phyloP scores from a whole-genome alignment of 2,329 filamentous ascomycete genomes.

The Aspergillus ibericus region DNA sequence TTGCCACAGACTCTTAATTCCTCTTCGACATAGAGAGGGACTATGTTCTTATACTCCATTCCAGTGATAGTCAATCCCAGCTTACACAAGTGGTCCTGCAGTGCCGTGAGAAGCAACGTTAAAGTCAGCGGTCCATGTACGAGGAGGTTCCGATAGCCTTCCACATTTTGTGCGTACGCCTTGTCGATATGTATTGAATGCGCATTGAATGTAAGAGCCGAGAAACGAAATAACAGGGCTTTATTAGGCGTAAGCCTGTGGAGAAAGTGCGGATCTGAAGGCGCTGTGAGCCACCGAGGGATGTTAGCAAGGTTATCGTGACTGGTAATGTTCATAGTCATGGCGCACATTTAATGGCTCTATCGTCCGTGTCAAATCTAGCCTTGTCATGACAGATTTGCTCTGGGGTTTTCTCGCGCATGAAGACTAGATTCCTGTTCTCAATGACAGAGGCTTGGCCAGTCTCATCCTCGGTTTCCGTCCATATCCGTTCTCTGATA shows the following conservation, averaged over 20 bases:
- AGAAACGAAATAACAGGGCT: slow-evolving; percentile 82
- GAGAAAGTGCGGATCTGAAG: slow-evolving; percentile 53
- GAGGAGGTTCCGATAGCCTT: slow-evolving; percentile 72
- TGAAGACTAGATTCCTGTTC: slow-evolving; percentile 63
- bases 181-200: slow-evolving; percentile 86
- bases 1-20: slow-evolving; percentile 68
- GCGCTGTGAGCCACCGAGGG: slow-evolving; percentile 39
- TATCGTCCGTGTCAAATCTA: slow-evolving; percentile 23
- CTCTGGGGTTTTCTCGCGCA: slow-evolving; percentile 52
- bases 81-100: slow-evolving; percentile 56
- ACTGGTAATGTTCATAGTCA: slow-evolving; percentile 10
- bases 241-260: slow-evolving; percentile 66
- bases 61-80: slow-evolving; percentile 46
- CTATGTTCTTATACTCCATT: slow-evolving; percentile 78
- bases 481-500: slow-evolving; percentile 46
- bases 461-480: slow-evolving; percentile 42
- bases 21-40: slow-evolving; percentile 76
- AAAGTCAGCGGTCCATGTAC: slow-evolving; percentile 86
- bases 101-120: slow-evolving; percentile 70
- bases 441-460: slow-evolving; percentile 55
- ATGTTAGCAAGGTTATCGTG: slow-evolving; percentile 19
- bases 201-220: slow-evolving; percentile 86
- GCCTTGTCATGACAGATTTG: slow-evolving; percentile 28
- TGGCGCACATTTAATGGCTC: slow-evolving; percentile 38
- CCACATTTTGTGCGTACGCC: slow-evolving; percentile 65